phyloP scores from a whole-genome alignment of 208 protist species.

The Trypanosoma vivax region DNA sequence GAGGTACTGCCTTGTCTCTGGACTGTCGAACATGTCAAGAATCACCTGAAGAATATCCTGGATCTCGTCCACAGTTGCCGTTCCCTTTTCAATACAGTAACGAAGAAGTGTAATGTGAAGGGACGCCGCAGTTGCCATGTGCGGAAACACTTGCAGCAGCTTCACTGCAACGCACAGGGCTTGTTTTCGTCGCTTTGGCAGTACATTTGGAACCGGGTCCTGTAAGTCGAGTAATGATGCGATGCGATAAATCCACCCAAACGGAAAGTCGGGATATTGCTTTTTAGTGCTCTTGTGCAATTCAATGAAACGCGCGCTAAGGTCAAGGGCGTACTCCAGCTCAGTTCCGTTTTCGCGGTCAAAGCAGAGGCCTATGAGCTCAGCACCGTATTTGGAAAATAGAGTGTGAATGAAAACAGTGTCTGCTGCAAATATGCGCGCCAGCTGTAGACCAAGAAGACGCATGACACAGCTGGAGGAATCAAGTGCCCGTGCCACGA shows the following conservation, averaged over 20 bases:
- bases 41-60: slow-evolving; percentile 49
- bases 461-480: slow-evolving; percentile 74
- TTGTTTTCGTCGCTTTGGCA: slow-evolving; percentile 42
- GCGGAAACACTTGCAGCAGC: slow-evolving; percentile 27
- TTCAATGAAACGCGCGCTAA: slow-evolving; percentile 51
- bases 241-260: slow-evolving; percentile 82
- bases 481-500: slow-evolving; percentile 36
- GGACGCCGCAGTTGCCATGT: slow-evolving; percentile 19
- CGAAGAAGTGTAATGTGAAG: slow-evolving; percentile 57
- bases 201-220: slow-evolving; percentile 33
- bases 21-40: slow-evolving; percentile 61
- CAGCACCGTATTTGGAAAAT: slow-evolving; percentile 24
- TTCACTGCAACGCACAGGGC: slow-evolving; percentile 55
- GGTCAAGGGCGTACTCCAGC: slow-evolving; percentile 49
- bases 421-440: slow-evolving; percentile 42
- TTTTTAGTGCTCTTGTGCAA: slow-evolving; percentile 36
- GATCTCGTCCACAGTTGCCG: slow-evolving; percentile 47
- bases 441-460: slow-evolving; percentile 66
- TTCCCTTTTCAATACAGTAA: slow-evolving; percentile 61
- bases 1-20: slow-evolving; percentile 66
- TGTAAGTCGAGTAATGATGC: slow-evolving; percentile 43
- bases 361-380: slow-evolving; percentile 55
- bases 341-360: slow-evolving; percentile 70
- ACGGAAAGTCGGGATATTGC: slow-evolving; percentile 54
- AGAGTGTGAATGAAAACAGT: slow-evolving; percentile 32